Evolutionary conservation across 768 basidiomycete species (phyloP), one percentile per base, ranked within the genome.

Genomic region (Auricularia heimuer): DNA sequence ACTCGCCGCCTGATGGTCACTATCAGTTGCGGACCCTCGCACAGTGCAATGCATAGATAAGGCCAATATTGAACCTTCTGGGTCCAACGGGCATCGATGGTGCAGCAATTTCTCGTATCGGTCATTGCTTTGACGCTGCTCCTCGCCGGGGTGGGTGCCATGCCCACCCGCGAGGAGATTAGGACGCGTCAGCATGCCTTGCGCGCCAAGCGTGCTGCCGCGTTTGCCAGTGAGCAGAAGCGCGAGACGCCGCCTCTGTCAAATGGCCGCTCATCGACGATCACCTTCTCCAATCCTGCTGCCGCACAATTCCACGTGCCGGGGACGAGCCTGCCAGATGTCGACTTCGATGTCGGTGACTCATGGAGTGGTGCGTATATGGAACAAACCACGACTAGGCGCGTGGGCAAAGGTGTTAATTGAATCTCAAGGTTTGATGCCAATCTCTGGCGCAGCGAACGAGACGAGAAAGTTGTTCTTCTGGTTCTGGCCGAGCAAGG

Each of bases 401-500:
- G 29, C 29, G 0, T 29, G 29, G 29, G 2, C 29, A 29, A 29
- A 29, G 29, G 29, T 29, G 2, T 29, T 29, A 29, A 29, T 29
- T 51, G 47, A 51, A 10, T 21, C 10, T 14, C 14, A 51, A 3
- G 89, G 89, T 7, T 75, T 91, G 29, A 70, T 91, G 63, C 89
- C 89, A 2, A 90, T 91, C 63, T 89, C 87, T 67, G 70, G 72
- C 37, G 74, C 78, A 7, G 47, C 78, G 10, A 78, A 87, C 58
- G 89, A 91, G 74, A 87, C 86, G 4, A 81, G 88, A 54, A 79
- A 90, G 81, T 87, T 86, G 24, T 91, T 87, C 77, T 91, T 91
- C 76, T 90, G 89, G 89, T 87, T 89, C 75, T 90, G 89, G 77
- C 89, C 89, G 63, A 87, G 89, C 1, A 88, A 87, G 3, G 86